These are phyloP conservation scores for Dryas octopetala DNA, from an alignment of 306 rosid genomes.

Conservation along the genomic window DNA sequence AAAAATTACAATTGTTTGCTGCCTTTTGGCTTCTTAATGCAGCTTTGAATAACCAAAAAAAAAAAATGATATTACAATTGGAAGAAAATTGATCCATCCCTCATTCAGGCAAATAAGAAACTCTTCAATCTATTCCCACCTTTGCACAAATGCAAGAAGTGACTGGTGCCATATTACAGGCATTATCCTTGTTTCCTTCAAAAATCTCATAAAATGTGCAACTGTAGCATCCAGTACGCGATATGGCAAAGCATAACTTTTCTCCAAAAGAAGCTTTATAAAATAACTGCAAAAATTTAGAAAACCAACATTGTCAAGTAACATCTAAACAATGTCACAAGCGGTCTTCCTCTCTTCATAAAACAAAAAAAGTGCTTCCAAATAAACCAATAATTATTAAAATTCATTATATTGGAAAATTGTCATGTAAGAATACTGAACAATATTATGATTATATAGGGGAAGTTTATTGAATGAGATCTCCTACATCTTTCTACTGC, in stretches of 20 bases:
- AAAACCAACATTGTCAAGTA: conserved; percentile 23
- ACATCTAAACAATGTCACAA: conserved; percentile 8
- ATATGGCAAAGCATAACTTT: conserved; percentile 87
- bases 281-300: conserved; percentile 66
- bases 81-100: neutral
- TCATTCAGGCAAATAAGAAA: neutral
- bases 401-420: neutral
- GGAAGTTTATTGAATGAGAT: neutral
- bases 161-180: conserved; percentile 99
- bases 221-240: conserved; percentile 80
- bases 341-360: neutral
- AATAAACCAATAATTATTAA: neutral
- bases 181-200: conserved; percentile 64
- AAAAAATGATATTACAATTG: neutral
- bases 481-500: neutral
- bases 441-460: neutral
- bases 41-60: too few relatives aligned
- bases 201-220: conserved; percentile 77
- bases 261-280: conserved; percentile 91
- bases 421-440: neutral
- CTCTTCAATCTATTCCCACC: conserved; percentile 44
- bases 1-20: neutral
- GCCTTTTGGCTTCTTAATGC: too few relatives aligned
- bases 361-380: neutral
- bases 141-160: conserved; percentile 85